phyloP scores from a whole-genome alignment of 1,284 basidiomycete species.

The Ustilago loliicola region DNA sequence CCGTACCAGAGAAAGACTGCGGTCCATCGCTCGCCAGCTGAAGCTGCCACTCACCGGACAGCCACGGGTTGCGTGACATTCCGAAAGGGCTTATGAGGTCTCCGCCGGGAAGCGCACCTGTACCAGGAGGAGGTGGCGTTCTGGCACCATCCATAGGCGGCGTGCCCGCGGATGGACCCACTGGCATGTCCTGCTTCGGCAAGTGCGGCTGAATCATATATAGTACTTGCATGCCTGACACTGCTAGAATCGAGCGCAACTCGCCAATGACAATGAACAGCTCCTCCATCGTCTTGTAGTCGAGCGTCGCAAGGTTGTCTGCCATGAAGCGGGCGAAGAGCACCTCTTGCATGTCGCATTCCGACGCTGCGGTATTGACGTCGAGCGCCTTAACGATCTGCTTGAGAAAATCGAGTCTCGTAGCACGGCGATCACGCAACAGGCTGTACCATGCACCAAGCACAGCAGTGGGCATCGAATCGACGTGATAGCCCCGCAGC shows the following conservation, averaged over 20 bases:
- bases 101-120: neutral
- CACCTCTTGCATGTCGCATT: conserved; percentile 46
- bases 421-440: conserved; percentile 86
- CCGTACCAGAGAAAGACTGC: conserved; percentile 20
- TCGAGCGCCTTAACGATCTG: conserved; percentile 85
- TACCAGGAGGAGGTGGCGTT: conserved; percentile 34
- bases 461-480: conserved; percentile 27
- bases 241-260: conserved; percentile 84
- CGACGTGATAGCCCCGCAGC: conserved; percentile 39
- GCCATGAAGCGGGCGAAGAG: conserved; percentile 90
- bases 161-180: neutral
- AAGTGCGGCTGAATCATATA: conserved; percentile 54
- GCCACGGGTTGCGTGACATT: conserved; percentile 43
- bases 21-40: conserved; percentile 23
- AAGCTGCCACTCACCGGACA: conserved; percentile 47
- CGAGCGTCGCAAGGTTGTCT: conserved; percentile 90
- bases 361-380: conserved; percentile 74
- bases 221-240: conserved; percentile 82
- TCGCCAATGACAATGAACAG: conserved; percentile 85
- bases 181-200: conserved; percentile 33
- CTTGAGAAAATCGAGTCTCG: conserved; percentile 87
- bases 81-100: conserved; percentile 40
- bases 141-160: conserved; percentile 10
- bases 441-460: conserved; percentile 91
- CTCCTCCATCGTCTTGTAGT: conserved; percentile 96